A percentile compares a stretch with the other conserved stretches of the same genome.
phyloP scores from a whole-genome alignment of 2,329 filamentous ascomycete genomes.

The Colletotrichum sp. region DNA sequence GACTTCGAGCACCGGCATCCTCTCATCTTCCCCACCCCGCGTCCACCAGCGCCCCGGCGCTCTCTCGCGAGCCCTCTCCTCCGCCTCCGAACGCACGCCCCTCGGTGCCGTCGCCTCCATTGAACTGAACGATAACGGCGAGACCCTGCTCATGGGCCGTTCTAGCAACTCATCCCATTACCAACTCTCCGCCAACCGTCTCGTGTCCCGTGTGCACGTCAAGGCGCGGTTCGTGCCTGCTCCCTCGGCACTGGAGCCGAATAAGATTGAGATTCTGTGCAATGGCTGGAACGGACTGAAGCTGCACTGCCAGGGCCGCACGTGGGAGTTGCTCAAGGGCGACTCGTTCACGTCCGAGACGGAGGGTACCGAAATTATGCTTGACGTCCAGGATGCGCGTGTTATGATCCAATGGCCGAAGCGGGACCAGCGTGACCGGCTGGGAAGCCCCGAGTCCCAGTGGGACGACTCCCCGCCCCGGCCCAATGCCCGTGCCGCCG shows the following conservation, averaged over 20 bases:
- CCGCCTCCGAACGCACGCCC: slow-evolving; percentile 79
- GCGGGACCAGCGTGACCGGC: slow-evolving; percentile 52
- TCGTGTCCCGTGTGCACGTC: slow-evolving; percentile 93
- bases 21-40: slow-evolving; percentile 82
- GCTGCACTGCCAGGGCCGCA: slow-evolving; percentile 87
- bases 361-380: slow-evolving; percentile 86
- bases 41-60: slow-evolving; percentile 26
- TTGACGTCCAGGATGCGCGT: slow-evolving; percentile 92
- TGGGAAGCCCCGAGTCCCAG: slow-evolving; percentile 65
- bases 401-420: slow-evolving; percentile 89
- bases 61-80: slow-evolving; percentile 52
- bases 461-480: slow-evolving; percentile 69
- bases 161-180: slow-evolving; percentile 96
- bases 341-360: slow-evolving; percentile 91
- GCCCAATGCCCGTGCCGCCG: slow-evolving; percentile 33
- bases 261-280: slow-evolving; percentile 87
- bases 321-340: slow-evolving; percentile 85
- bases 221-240: slow-evolving; percentile 83
- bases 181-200: slow-evolving; percentile 88
- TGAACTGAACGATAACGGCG: slow-evolving; percentile 80
- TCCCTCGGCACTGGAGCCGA: slow-evolving; percentile 68
- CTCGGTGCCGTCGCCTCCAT: slow-evolving; percentile 84
- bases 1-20: slow-evolving; percentile 89
- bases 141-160: slow-evolving; percentile 84
- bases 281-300: slow-evolving; percentile 96